phyloP scores from a whole-genome alignment of 164 flowering plant genomes.

The Vitis vinifera region DNA sequence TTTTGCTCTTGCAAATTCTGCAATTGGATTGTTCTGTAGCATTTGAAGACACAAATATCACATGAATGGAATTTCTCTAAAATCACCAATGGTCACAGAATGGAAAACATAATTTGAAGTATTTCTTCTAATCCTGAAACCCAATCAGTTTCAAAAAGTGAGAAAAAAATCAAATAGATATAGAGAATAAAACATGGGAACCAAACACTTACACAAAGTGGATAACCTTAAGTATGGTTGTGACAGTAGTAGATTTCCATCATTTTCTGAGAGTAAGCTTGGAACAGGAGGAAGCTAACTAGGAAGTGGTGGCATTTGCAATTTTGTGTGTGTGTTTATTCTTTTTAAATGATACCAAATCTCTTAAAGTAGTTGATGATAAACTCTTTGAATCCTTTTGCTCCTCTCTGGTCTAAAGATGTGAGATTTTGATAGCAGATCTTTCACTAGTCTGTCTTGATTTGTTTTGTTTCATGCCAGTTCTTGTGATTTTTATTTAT shows the following conservation, averaged over 20 bases:
- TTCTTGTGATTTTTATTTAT: not conserved
- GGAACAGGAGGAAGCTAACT: not conserved
- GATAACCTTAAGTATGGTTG: not conserved
- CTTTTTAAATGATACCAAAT: no score
- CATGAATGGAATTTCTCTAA: not conserved
- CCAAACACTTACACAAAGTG: not conserved
- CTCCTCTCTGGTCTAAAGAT: not conserved
- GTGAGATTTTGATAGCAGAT: not conserved
- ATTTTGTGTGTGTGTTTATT: no score
- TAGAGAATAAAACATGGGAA: not conserved
- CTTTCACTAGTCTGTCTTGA: not conserved
- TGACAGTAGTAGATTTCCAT: not conserved
- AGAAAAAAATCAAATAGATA: not conserved
- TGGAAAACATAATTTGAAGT: not conserved
- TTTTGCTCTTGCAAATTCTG: not conserved
- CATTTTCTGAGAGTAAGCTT: not conserved
- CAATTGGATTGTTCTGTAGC: not conserved
- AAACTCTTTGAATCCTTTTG: not conserved
- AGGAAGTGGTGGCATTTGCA: not conserved
- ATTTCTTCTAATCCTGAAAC: not conserved
- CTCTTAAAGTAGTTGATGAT: not conserved
- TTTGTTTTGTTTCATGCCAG: not conserved
- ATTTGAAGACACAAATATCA: not conserved
- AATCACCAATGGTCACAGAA: not conserved
- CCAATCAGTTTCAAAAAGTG: not conserved